phyloP scores from a whole-genome alignment of 108 stramenopile genomes.

The Parietichytrium sp. region DNA sequence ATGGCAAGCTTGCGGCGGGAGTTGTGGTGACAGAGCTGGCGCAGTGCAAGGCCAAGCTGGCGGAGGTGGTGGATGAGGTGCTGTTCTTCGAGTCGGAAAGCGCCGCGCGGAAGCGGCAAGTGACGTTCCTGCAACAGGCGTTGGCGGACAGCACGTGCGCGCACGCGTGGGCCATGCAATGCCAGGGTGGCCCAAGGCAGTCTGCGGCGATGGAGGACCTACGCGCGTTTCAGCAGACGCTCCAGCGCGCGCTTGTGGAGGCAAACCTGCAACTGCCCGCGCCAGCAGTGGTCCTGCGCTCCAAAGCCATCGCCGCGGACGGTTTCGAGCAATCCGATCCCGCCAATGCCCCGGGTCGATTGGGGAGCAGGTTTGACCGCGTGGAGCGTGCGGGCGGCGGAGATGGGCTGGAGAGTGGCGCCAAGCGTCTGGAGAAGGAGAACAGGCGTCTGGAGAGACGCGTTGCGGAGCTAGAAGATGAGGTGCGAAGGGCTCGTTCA shows the following conservation, averaged over 20 bases:
- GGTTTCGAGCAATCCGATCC: too few relatives aligned
- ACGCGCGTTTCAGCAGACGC: conserved; percentile 19
- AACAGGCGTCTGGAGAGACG: not conserved
- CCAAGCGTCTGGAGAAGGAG: not conserved
- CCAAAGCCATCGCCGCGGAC: too few relatives aligned
- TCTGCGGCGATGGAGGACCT: conserved; percentile 16
- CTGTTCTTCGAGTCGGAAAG: conserved; percentile 27
- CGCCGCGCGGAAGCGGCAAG: conserved; percentile 22
- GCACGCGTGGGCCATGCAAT: not conserved
- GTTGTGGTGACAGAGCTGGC: conserved; percentile 7
- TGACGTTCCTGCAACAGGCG: conserved; percentile 10
- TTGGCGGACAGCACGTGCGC: conserved; percentile 16
- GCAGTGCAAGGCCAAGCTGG: not conserved
- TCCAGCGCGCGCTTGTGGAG: conserved; percentile 24
- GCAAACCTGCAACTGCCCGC: conserved; percentile 14
- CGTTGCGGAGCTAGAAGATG: not conserved
- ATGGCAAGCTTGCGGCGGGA: too few relatives aligned
- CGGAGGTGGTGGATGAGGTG: conserved; percentile 38
- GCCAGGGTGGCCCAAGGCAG: conserved; percentile 14
- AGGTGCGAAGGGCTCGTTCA: not conserved
- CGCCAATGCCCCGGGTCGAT: too few relatives aligned
- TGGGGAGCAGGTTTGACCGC: too few relatives aligned
- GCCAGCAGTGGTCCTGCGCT: not conserved
- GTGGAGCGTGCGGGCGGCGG: too few relatives aligned
- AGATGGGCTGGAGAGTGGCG: not conserved